These are phyloP conservation scores for Grigorovia yakushimaensis DNA, from an alignment of 805 yeast species.

Conservation along the genomic window DNA sequence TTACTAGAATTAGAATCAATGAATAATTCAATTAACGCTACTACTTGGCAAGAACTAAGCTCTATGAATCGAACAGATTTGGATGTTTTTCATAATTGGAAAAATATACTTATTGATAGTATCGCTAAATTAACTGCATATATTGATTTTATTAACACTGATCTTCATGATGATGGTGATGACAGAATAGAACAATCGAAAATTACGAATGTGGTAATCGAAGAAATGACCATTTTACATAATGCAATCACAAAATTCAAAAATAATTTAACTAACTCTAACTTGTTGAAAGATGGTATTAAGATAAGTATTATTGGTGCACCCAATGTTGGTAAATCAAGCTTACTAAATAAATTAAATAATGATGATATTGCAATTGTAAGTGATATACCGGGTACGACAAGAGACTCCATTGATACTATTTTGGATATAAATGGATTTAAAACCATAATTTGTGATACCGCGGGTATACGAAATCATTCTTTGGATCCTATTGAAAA, in stretches of 20 bases:
- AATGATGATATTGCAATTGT: constrained; percentile 83
- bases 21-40: constrained; percentile 81
- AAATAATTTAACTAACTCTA: constrained; percentile 43
- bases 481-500: constrained; percentile 51
- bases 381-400: constrained; percentile 86
- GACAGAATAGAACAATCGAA: background rate
- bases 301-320: constrained; percentile 72
- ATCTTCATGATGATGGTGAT: constrained; percentile 26
- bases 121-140: constrained; percentile 76
- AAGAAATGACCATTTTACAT: constrained; percentile 34
- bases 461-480: constrained; percentile 74
- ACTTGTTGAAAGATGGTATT: constrained; percentile 63
- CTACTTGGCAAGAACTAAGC: constrained; percentile 78
- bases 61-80: constrained; percentile 66
- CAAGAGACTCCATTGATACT: constrained; percentile 78
- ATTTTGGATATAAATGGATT: constrained; percentile 75
- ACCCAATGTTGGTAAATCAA: constrained; percentile 95
- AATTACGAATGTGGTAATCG: constrained; percentile 19
- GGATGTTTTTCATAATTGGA: constrained; percentile 51
- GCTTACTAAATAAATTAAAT: constrained; percentile 67
- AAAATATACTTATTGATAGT: constrained; percentile 50
- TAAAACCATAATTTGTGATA: constrained; percentile 78
- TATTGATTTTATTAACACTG: constrained; percentile 75
- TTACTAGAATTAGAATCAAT: constrained; percentile 88
- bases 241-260: constrained; percentile 36